Evolutionary conservation across 140 eudicot genomes (phyloP).

Genomic region (Ambrosia hybrid): DNA sequence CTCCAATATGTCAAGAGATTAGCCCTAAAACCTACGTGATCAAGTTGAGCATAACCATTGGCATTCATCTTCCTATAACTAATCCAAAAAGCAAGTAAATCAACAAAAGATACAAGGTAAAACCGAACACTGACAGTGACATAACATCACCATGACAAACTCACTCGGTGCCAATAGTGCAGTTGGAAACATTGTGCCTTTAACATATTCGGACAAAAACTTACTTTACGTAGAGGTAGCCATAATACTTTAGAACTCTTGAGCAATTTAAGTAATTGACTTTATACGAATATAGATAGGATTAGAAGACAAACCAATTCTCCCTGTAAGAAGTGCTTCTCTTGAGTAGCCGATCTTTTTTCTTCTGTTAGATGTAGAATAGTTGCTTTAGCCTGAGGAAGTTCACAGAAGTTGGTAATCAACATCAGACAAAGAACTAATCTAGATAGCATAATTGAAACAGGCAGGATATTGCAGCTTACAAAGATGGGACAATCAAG

Average conservation of each 20-base stretch:
- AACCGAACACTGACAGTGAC: neutral
- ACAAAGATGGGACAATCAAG: slow-evolving; percentile 7
- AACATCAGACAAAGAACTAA: slow-evolving; percentile 4
- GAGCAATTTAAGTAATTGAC: neutral
- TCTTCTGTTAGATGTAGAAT: slow-evolving; percentile 41
- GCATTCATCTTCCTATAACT: no score
- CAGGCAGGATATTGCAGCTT: slow-evolving; percentile 10
- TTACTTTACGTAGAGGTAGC: neutral
- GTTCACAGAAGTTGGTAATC: slow-evolving; percentile 23
- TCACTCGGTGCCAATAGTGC: neutral
- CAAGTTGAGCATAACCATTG: slow-evolving; percentile 2
- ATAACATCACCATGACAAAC: neutral
- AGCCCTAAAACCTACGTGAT: neutral
- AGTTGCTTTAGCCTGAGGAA: slow-evolving; percentile 38
- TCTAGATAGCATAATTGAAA: neutral
- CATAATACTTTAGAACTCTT: slow-evolving; percentile 3
- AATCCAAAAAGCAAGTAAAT: no score
- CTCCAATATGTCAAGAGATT: neutral
- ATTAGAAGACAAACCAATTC: slow-evolving; percentile 32
- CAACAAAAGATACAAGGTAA: neutral
- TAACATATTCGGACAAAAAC: neutral
- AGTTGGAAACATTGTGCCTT: slow-evolving; percentile 4
- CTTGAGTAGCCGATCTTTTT: slow-evolving; percentile 36
- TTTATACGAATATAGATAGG: neutral
- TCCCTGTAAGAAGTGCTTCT: slow-evolving; percentile 38